Conservation (phyloP, 1,284 basidiomycete species). For the Sporisorium sorghi region DNA sequence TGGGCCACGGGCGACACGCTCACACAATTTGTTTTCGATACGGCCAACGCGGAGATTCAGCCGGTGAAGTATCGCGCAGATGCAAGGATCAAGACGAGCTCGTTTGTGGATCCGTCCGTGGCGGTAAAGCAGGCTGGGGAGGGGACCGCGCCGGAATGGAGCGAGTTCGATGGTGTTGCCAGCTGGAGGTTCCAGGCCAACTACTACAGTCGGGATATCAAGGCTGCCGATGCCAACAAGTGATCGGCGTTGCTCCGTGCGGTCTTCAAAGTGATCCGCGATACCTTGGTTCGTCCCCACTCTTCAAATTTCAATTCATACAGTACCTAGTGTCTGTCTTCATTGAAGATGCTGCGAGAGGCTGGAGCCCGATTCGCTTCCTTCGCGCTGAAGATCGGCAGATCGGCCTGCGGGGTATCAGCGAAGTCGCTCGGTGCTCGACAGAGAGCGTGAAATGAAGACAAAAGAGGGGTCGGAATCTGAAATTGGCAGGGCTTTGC, state of each 20-base stretch:
- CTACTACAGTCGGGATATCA: constrained; percentile 34
- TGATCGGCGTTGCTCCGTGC: background rate
- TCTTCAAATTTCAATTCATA: too few species aligned
- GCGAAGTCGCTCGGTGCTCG: background rate
- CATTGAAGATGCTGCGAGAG: background rate
- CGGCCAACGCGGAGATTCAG: constrained; percentile 15
- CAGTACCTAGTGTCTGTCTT: background rate
- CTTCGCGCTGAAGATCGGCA: too few species aligned
- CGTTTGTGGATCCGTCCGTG: constrained; percentile 40
- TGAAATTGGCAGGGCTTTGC: constrained; percentile 1
- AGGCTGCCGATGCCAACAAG: constrained; percentile 31
- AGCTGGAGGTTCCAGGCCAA: constrained; percentile 46
- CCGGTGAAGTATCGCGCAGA: constrained; percentile 44
- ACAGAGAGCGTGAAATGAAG: constrained; percentile 10
- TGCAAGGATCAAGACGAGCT: constrained; percentile 15
- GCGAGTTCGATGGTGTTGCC: constrained; percentile 30
- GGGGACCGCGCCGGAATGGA: constrained; percentile 37
- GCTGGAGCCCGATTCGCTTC: background rate
- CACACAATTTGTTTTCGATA: constrained; percentile 44
- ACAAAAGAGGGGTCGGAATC: constrained; percentile 2
- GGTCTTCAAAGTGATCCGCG: too few species aligned
- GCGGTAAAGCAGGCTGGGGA: constrained; percentile 14
- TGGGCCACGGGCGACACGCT: constrained; percentile 39
- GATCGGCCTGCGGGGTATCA: background rate
- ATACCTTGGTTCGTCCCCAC: too few species aligned